Conservation (phyloP, 106 monocot genomes). For the Allium sativum region DNA sequence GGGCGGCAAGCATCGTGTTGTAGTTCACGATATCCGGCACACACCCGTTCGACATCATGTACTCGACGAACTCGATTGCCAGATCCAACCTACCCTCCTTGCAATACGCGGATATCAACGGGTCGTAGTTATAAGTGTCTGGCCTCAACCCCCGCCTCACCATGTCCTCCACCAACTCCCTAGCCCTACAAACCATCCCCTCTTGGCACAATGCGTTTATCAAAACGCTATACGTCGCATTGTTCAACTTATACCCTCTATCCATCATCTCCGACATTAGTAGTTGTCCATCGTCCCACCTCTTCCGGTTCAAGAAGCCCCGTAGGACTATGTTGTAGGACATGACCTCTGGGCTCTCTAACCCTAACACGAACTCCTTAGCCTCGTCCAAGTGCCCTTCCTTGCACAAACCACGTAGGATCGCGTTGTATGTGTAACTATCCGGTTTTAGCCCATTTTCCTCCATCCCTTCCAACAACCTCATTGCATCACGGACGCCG, state of each 20-base stretch:
- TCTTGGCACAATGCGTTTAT: conserved; percentile 46
- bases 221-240: conserved; percentile 41
- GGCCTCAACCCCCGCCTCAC: conserved; percentile 35
- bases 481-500: conserved; percentile 20
- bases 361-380: conserved; percentile 16
- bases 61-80: conserved; percentile 52
- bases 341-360: conserved; percentile 29
- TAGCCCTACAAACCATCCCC: conserved; percentile 29
- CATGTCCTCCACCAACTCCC: conserved; percentile 52
- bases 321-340: conserved; percentile 49
- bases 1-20: conserved; percentile 46
- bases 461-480: conserved; percentile 39
- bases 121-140: conserved; percentile 48
- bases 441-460: conserved; percentile 25
- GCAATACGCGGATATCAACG: conserved; percentile 47
- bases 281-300: conserved; percentile 32
- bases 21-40: conserved; percentile 58
- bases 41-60: conserved; percentile 50
- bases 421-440: conserved; percentile 38
- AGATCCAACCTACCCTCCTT: conserved; percentile 39
- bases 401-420: conserved; percentile 43
- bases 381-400: conserved; percentile 40
- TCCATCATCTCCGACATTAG: conserved; percentile 36
- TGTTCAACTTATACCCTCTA: conserved; percentile 15
- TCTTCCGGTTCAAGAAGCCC: conserved; percentile 12